A percentile compares a stretch with the other conserved stretches of the same genome.
phyloP scores from a whole-genome alignment of 2,329 filamentous ascomycete species.

The Ophiostoma piceae region DNA sequence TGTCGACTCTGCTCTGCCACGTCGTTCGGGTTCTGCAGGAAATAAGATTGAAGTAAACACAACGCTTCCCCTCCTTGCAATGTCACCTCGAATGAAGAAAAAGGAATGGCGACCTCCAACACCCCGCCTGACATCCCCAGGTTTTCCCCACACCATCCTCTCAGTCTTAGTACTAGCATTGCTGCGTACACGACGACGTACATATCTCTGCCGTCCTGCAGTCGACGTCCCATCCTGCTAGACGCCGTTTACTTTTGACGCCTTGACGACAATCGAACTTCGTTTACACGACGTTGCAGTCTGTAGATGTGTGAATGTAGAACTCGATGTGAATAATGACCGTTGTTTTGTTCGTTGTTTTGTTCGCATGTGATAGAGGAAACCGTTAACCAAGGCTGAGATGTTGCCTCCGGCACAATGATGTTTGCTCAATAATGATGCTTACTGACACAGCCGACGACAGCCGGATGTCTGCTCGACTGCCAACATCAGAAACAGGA shows the following conservation, averaged over 20 bases:
- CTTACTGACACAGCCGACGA: not conserved
- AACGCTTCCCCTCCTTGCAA: not conserved
- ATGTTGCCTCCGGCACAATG: not conserved
- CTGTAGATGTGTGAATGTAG: not conserved
- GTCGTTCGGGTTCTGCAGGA: not conserved
- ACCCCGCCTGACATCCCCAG: constrained; percentile 1
- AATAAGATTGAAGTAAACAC: not conserved
- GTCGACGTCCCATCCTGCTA: not conserved
- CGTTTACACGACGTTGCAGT: too few relatives aligned
- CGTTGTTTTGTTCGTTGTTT: not conserved
- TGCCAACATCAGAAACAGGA: not conserved
- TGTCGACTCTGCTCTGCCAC: not conserved
- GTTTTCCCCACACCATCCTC: constrained; percentile 5
- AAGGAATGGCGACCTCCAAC: not conserved
- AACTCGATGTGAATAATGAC: not conserved
- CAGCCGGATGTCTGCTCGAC: constrained; percentile 3
- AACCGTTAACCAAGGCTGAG: not conserved
- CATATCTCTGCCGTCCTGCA: constrained; percentile 7
- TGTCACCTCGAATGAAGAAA: not conserved
- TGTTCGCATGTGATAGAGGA: not conserved
- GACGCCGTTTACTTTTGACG: not conserved
- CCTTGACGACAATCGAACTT: not conserved
- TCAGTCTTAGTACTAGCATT: not conserved
- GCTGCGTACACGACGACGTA: not conserved
- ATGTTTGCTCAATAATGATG: too few relatives aligned